A percentile compares a stretch with the other conserved stretches of the same genome.
Conservation (phyloP, 169 alveolate species). For the Plasmodium malariae region DNA sequence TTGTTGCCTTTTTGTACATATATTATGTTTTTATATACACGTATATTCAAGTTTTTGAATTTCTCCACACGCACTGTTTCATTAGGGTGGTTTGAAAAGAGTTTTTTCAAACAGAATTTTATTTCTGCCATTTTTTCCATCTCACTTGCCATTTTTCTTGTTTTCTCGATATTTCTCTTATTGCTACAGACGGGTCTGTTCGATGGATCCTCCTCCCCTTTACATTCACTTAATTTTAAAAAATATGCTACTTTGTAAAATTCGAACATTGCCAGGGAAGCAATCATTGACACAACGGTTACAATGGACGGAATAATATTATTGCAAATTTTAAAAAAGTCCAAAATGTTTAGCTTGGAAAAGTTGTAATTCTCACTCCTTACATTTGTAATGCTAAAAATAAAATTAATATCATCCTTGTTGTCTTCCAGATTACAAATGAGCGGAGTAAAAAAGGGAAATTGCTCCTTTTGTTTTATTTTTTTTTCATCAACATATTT, state of each 20-base stretch:
- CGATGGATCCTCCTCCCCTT: background rate
- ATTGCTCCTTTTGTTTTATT: background rate
- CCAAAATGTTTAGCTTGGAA: constrained; percentile 19
- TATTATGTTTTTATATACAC: constrained; percentile 10
- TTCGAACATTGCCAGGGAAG: constrained; percentile 49
- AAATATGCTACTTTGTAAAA: constrained; percentile 44
- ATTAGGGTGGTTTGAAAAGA: background rate
- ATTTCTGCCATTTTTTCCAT: background rate
- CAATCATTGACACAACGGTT: constrained; percentile 53
- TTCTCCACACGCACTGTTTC: background rate
- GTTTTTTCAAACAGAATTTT: background rate
- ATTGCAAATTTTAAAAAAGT: constrained; percentile 44
- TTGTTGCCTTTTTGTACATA: constrained; percentile 22
- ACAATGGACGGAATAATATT: constrained; percentile 58
- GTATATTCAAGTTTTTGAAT: constrained; percentile 1
- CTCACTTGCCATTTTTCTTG: no score
- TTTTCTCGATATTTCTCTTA: background rate
- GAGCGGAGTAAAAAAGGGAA: constrained; percentile 25
- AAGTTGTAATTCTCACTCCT: constrained; percentile 44
- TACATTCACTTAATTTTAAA: background rate
- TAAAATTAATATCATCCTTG: constrained; percentile 39
- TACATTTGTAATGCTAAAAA: constrained; percentile 52
- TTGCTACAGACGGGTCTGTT: no score
- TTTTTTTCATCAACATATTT: background rate
- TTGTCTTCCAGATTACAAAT: constrained; percentile 27